Percentiles rank a stretch among this genome's conserved stretches.
These are phyloP conservation scores for Irpex sp. DNA, from an alignment of 1,284 basidiomycete species.

Conservation along the genomic window DNA sequence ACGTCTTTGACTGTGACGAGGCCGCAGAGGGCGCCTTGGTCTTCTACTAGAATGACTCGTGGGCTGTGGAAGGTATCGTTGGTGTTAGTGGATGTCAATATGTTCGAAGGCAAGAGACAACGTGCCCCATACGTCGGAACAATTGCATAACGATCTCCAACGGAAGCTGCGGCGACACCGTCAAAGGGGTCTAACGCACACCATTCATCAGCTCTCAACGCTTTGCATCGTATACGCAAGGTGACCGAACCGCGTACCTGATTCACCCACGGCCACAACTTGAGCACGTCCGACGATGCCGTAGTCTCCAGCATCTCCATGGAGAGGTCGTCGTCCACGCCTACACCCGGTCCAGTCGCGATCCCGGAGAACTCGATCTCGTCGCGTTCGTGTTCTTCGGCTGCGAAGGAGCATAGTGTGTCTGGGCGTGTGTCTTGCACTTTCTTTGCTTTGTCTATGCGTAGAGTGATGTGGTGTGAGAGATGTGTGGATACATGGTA, in stretches of 20 bases:
- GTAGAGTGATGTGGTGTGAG: not conserved
- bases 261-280: slow-evolving; percentile 90
- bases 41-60: slow-evolving; percentile 89
- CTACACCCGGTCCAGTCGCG: slow-evolving; percentile 49
- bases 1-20: slow-evolving; percentile 97
- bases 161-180: slow-evolving; percentile 89
- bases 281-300: slow-evolving; percentile 55
- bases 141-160: slow-evolving; percentile 96
- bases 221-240: slow-evolving; percentile 9
- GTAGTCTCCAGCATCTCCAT: slow-evolving; percentile 58
- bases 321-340: slow-evolving; percentile 64
- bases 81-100: not conserved
- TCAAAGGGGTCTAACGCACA: slow-evolving; percentile 77
- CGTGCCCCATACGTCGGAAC: slow-evolving; percentile 94
- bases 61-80: slow-evolving; percentile 51
- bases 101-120: slow-evolving; percentile 14
- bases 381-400: slow-evolving; percentile 39
- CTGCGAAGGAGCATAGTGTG: slow-evolving; percentile 70
- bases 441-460: slow-evolving; percentile 66
- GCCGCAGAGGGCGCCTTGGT: slow-evolving; percentile 79
- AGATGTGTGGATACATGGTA: not conserved
- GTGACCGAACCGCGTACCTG: slow-evolving; percentile 50
- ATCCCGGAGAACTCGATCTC: slow-evolving; percentile 47
- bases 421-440: slow-evolving; percentile 58
- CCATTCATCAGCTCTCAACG: not conserved